These are phyloP conservation scores for Colletotrichum euphorbiae DNA, from an alignment of 2,329 filamentous ascomycete genomes.

Conservation along the genomic window DNA sequence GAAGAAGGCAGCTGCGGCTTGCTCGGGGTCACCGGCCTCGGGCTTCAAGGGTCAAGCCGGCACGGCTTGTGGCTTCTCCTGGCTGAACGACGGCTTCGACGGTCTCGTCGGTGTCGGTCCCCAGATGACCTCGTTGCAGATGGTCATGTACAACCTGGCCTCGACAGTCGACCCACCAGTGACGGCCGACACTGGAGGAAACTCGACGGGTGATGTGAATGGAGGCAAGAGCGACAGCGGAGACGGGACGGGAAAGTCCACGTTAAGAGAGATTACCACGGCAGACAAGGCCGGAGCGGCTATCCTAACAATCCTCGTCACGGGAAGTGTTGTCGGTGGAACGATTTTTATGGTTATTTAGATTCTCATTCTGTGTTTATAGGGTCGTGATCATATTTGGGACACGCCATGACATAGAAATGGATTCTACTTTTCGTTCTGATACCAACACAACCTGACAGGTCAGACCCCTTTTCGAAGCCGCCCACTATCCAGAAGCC, in stretches of 20 bases:
- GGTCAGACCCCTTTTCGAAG: no score
- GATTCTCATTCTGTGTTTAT: not conserved
- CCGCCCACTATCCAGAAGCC: no score
- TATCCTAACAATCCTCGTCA: slow-evolving; percentile 69
- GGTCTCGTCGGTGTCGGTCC: slow-evolving; percentile 64
- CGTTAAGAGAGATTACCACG: slow-evolving; percentile 53
- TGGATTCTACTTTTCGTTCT: no score
- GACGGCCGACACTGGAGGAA: slow-evolving; percentile 64
- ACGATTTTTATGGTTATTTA: slow-evolving; percentile 23
- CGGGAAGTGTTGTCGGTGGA: slow-evolving; percentile 56
- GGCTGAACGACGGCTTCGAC: slow-evolving; percentile 61
- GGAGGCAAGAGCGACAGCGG: slow-evolving; percentile 36
- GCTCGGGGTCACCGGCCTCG: slow-evolving; percentile 66
- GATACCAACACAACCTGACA: no score
- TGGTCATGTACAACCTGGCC: slow-evolving; percentile 63
- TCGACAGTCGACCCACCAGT: slow-evolving; percentile 53
- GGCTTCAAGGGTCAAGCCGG: slow-evolving; percentile 60
- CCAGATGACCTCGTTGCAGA: slow-evolving; percentile 67
- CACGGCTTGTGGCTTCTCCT: slow-evolving; percentile 71
- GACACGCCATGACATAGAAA: no score
- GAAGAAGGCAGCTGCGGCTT: slow-evolving; percentile 69
- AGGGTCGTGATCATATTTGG: no score
- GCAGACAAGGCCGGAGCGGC: slow-evolving; percentile 77
- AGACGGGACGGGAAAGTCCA: not conserved
- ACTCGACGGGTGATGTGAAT: slow-evolving; percentile 54